Base-by-base conservation (phyloP, 2,329 filamentous ascomycete species). In the Trichophyton rubrum region DNA sequence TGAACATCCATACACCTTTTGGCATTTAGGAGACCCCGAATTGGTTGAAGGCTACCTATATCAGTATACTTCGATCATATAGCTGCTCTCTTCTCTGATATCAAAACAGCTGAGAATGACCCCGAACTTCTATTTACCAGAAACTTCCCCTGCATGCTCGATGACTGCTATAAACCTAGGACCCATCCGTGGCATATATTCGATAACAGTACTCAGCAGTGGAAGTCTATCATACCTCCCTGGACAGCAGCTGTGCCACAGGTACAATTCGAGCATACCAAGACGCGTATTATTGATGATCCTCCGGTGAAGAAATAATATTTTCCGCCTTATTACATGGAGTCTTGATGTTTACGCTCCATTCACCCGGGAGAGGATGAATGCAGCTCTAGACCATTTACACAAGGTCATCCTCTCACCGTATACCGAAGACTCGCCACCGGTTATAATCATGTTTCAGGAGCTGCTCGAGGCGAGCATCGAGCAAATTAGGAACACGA, bases 401-500 rank as follows among this genome's bases (percentile, higher is more conserved):
- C 60, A 73, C 15, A 58, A 61, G 1, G 63, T 74, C 2, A 61
- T 74, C 15, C 62, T 61, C 2, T 65, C 55, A 17, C 66, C 24
- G 35, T 60, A 22, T 55, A 62, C 6, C 58, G 33, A 33, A 9
- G 56, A 15, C 17, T 11, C 43, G 4, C 30, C 30, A 2, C 70
- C 77, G 0, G 61, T 68, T 6, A 68, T 81, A 7, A 73, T 82
- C 61, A 77, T 78, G 64, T 68, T 83, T 1, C 79, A 82, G 64
- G 80, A 83, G 66, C 82, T 80, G 73, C 68, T 71, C 1, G 64
- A 66, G 0, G 69, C 71, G 0, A 79, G 82, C 61, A 68, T 83
- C 11, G 27, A 62, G 3, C 69, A 75, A 0, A 77, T 83, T 43
- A 67, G 71, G 27, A 62, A 68, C 1, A 71, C 74, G 13, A 63